Conservation (phyloP, 768 basidiomycete genomes). For the Cystobasidium ongulense region DNA sequence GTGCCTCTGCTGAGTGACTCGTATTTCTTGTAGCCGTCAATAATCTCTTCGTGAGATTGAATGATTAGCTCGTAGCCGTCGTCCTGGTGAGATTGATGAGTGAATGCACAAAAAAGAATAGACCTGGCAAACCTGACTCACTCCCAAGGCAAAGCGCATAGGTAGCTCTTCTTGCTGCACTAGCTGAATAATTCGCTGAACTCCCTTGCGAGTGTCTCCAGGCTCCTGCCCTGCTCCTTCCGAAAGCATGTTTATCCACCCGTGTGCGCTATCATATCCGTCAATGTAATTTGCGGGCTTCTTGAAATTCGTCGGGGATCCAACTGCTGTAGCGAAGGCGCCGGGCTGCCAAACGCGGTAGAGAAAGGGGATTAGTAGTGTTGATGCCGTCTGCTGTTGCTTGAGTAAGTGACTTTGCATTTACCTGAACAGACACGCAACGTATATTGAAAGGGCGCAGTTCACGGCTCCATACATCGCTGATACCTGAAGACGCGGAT, state of each 20-base stretch:
- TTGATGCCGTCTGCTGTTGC: too few relatives aligned
- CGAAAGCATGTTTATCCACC: neutral
- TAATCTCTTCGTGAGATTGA: neutral
- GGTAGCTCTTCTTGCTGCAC: slow-evolving; percentile 11
- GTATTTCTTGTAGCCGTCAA: neutral
- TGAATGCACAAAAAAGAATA: neutral
- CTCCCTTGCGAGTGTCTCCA: slow-evolving; percentile 11
- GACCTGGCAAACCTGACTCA: neutral
- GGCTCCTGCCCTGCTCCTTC: slow-evolving; percentile 9
- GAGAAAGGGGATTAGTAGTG: neutral
- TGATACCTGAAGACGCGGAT: neutral
- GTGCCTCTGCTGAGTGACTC: neutral
- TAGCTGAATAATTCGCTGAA: slow-evolving; percentile 6
- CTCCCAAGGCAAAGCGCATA: slow-evolving; percentile 14
- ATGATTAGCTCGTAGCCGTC: neutral
- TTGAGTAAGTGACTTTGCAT: neutral
- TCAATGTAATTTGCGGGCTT: neutral
- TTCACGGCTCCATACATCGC: slow-evolving; percentile 17
- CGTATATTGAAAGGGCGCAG: neutral
- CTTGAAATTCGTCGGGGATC: neutral
- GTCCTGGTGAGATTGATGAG: neutral
- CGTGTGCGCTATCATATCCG: slow-evolving; percentile 7
- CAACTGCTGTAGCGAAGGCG: slow-evolving; percentile 19
- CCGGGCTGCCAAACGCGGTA: neutral
- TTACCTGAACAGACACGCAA: slow-evolving; percentile 24